A percentile compares a stretch with the other conserved stretches of the same genome.
Conservation (phyloP, 768 basidiomycete species). For the Suillus subluteus region DNA sequence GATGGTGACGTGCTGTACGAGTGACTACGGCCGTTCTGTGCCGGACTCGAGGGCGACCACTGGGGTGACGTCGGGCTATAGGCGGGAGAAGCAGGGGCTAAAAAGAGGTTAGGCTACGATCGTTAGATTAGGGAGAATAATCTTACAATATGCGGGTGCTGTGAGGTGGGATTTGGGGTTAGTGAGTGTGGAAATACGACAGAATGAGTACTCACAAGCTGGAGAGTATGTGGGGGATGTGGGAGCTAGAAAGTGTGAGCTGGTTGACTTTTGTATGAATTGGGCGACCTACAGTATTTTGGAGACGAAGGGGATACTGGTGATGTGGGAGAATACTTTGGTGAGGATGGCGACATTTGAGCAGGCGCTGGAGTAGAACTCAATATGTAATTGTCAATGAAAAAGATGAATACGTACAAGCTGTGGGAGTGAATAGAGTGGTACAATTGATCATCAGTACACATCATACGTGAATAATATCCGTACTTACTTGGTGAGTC, state of each 20-base stretch:
- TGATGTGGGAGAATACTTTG: slow-evolving; percentile 92
- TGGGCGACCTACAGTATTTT: slow-evolving; percentile 73
- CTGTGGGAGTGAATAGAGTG: slow-evolving; percentile 36
- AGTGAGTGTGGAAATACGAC: slow-evolving; percentile 11
- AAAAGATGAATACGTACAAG: slow-evolving; percentile 54
- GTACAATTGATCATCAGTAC: slow-evolving; percentile 27
- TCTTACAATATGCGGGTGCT: slow-evolving; percentile 84
- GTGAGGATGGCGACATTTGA: slow-evolving; percentile 87
- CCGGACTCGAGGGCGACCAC: slow-evolving; percentile 83
- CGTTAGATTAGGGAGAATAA: slow-evolving; percentile 14
- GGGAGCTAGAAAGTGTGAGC: slow-evolving; percentile 55
- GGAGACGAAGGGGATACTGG: slow-evolving; percentile 92
- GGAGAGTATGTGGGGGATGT: slow-evolving; percentile 89
- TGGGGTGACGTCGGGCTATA: slow-evolving; percentile 87
- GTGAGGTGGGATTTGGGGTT: slow-evolving; percentile 14
- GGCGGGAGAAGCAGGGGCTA: slow-evolving; percentile 83
- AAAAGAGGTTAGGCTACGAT: slow-evolving; percentile 7
- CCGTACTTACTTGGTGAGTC: slow-evolving; percentile 79
- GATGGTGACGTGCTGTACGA: slow-evolving; percentile 55
- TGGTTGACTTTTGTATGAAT: slow-evolving; percentile 9
- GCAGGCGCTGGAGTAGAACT: slow-evolving; percentile 58
- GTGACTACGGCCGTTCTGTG: slow-evolving; percentile 52
- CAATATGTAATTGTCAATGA: slow-evolving; percentile 9
- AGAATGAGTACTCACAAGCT: slow-evolving; percentile 61
- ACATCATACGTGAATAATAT: slow-evolving; percentile 8